These are phyloP conservation scores for Candida silvatica DNA, from an alignment of 805 yeast species.

Conservation along the genomic window DNA sequence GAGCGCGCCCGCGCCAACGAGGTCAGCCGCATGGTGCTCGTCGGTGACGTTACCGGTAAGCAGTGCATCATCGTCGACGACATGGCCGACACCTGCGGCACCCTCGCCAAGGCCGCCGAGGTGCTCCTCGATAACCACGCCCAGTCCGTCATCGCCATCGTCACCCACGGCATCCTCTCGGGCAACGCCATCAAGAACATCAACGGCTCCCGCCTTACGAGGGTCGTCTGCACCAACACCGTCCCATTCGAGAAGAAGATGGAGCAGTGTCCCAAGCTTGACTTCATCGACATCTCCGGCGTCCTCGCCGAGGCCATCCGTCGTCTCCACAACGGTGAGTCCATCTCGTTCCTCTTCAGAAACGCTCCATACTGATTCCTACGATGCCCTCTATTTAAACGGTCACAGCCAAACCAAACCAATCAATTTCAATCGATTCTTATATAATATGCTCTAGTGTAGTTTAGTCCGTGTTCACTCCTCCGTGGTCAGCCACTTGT, in stretches of 20 bases:
- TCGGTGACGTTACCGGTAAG: conserved; percentile 85
- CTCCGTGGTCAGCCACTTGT: too few species aligned
- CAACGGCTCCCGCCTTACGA: conserved; percentile 54
- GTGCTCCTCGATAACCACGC: conserved; percentile 78
- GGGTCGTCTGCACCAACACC: conserved; percentile 87
- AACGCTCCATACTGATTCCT: conserved; percentile 34
- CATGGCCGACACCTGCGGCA: conserved; percentile 99
- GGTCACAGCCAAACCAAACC: background rate
- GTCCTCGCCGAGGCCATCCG: conserved; percentile 90
- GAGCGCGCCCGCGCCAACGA: conserved; percentile 95
- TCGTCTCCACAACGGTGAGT: conserved; percentile 93
- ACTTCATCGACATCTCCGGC: conserved; percentile 76
- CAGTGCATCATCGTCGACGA: conserved; percentile 87
- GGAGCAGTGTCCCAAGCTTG: conserved; percentile 56
- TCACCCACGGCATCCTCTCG: conserved; percentile 90
- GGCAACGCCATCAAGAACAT: conserved; percentile 75
- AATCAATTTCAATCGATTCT: too few species aligned
- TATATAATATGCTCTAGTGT: conserved; percentile 27
- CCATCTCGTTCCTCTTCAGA: conserved; percentile 78
- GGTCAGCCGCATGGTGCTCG: conserved; percentile 89
- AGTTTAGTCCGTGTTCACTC: too few species aligned
- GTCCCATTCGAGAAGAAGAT: conserved; percentile 71
- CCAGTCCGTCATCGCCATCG: conserved; percentile 79
- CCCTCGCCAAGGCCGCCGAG: conserved; percentile 91
- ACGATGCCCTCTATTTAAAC: background rate